Evolutionary conservation across 129 eudicot genomes (phyloP), one percentile per base, ranked within the genome.

Genomic region (Artemisia annua): DNA sequence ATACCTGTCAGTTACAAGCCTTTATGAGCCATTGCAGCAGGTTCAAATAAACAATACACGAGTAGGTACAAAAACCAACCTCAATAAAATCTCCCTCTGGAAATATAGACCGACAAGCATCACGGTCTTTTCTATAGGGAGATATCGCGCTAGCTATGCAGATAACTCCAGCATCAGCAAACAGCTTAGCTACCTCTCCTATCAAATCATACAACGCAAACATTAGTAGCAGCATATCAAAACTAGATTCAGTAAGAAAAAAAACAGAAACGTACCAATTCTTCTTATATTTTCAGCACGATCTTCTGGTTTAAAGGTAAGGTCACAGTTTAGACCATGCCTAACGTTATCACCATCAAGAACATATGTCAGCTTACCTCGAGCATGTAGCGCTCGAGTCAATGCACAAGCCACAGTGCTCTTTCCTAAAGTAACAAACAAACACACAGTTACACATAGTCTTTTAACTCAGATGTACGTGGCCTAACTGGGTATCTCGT

Each of bases 311-410:
- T 82, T 83, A 59, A 94, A 94, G 74, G 88, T 84, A 30, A 94
- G 97, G 69, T 94, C 89, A 67, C 83, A 16, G 79, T 94, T 94
- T 39, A 94, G 87, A 80, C 99, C 99, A 80, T 94, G 97, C 66
- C 99, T 80, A 70, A 91, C 83, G 77, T 94, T 94, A 79, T 94
- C 99, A 80, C 99, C 99, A 66, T 94, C 99, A 60, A 94, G 99
- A 39, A 94, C 67, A 60, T 90, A 94, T 14, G 97, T 81, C 76
- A 90, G 80, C 77, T 94, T 94, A 62, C 99, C 99, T 80, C 87
- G 83, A 44, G 86, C 81, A 75, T 90, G 96, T 48, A 94, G 77
- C 30, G 85, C 83, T 66, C 78, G 79, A 70, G 91, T 74, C 71
- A 94, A 78, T 59, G 99, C 91, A 54, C 96, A 90, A 66, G 97